These are phyloP conservation scores for Smithsoniella earleae DNA, from an alignment of 163 green algal species.

Conservation along the genomic window DNA sequence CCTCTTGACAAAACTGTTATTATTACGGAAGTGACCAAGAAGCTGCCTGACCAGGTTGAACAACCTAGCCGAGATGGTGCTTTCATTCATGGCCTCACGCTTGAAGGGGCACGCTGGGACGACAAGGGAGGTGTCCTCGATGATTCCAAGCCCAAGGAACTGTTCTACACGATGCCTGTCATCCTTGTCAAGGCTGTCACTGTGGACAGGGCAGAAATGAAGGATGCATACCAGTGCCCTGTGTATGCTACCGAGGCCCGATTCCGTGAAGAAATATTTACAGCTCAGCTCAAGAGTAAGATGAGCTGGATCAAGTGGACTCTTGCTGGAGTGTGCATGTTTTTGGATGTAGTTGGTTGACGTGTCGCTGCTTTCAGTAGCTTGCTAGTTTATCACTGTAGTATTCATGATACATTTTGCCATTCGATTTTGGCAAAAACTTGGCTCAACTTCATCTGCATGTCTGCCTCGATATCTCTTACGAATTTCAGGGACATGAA, in stretches of 20 bases:
- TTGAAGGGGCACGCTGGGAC: conserved; percentile 87
- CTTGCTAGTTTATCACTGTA: too few species aligned
- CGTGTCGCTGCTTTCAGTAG: too few species aligned
- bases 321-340: conserved; percentile 65
- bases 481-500: too few species aligned
- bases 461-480: too few species aligned
- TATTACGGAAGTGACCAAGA: conserved; percentile 74
- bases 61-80: conserved; percentile 68
- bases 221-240: conserved; percentile 78
- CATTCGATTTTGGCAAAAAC: too few species aligned
- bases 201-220: conserved; percentile 69
- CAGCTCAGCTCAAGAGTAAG: conserved; percentile 74
- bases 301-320: conserved; percentile 71
- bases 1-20: conserved; percentile 77
- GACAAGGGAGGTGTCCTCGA: conserved; percentile 75
- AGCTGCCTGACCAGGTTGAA: conserved; percentile 64
- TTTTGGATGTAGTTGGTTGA: conserved; percentile 80
- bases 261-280: conserved; percentile 89
- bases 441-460: too few species aligned
- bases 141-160: conserved; percentile 79
- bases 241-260: conserved; percentile 85
- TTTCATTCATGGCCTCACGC: conserved; percentile 76
- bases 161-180: conserved; percentile 80
- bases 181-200: conserved; percentile 70
- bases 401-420: too few species aligned